These are phyloP conservation scores for Salvia hispanica DNA, from an alignment of 257 asterid genomes.

Conservation along the genomic window DNA sequence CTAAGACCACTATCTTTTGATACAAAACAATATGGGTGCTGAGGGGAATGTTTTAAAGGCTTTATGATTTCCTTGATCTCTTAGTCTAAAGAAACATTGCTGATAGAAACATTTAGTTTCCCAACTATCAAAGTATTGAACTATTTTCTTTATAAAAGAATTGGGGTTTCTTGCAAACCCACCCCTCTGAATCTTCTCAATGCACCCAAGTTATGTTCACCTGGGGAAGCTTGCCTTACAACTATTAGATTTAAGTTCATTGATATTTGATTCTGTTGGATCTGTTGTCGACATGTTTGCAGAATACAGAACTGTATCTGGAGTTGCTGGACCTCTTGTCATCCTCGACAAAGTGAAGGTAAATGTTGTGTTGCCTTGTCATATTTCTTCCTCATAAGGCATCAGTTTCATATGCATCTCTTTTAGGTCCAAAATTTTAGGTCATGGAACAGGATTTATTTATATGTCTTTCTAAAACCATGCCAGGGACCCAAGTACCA, in stretches of 20 bases:
- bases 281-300: slow-evolving; percentile 32
- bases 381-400: slow-evolving; percentile 18
- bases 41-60: too few species aligned
- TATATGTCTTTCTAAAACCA: slow-evolving; percentile 31
- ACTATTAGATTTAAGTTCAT: background rate
- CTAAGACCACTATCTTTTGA: too few species aligned
- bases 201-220: background rate
- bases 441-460: slow-evolving; percentile 22
- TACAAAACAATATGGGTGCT: too few species aligned
- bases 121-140: background rate
- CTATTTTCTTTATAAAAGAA: background rate
- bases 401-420: slow-evolving; percentile 18
- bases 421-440: slow-evolving; percentile 16
- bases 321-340: slow-evolving; percentile 99
- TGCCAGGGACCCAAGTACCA: slow-evolving; percentile 96
- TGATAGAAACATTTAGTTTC: background rate
- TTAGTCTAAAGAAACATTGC: too few species aligned
- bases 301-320: slow-evolving; percentile 98
- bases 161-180: background rate
- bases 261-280: background rate
- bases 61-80: too few species aligned
- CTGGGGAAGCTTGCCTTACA: too few species aligned
- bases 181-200: background rate
- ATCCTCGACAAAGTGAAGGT: slow-evolving; percentile 99
- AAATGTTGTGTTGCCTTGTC: slow-evolving; percentile 16